Percentiles rank a stretch among this genome's conserved stretches.
phyloP scores from a whole-genome alignment of 2,329 filamentous ascomycete species.

The Colletotrichum spinosum region DNA sequence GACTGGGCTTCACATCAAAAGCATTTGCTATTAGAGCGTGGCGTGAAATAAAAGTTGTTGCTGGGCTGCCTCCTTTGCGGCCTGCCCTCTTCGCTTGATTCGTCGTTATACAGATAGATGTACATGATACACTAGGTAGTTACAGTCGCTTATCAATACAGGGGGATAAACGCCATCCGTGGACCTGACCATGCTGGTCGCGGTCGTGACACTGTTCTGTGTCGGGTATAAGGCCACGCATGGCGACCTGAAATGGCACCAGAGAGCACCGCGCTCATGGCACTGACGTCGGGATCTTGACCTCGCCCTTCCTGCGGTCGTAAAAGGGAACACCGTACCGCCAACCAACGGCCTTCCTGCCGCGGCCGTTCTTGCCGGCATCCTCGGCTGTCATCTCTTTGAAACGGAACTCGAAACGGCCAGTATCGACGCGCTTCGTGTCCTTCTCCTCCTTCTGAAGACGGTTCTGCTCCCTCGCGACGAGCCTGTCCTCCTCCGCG shows the following conservation, averaged over 20 bases:
- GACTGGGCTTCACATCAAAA: conserved; percentile 31
- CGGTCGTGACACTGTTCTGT: neutral
- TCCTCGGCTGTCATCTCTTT: conserved; percentile 68
- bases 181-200: neutral
- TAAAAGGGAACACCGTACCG: conserved; percentile 72
- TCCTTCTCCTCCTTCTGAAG: conserved; percentile 51
- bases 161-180: conserved; percentile 8
- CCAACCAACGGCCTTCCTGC: conserved; percentile 66
- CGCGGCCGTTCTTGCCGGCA: conserved; percentile 65
- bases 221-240: no score
- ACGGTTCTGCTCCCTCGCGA: conserved; percentile 46
- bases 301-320: conserved; percentile 71
- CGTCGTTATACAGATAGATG: conserved; percentile 31
- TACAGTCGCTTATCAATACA: conserved; percentile 18
- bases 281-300: conserved; percentile 76
- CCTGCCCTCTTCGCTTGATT: conserved; percentile 15
- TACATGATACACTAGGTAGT: conserved; percentile 25
- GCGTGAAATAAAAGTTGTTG: neutral
- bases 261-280: conserved; percentile 50
- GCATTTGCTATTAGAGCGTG: conserved; percentile 11
- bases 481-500: conserved; percentile 54
- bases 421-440: conserved; percentile 59
- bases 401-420: conserved; percentile 74
- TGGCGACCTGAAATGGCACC: no score
- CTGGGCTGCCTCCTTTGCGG: neutral